phyloP scores from a whole-genome alignment of 2,329 filamentous ascomycete genomes.

The Diaporthe eres region DNA sequence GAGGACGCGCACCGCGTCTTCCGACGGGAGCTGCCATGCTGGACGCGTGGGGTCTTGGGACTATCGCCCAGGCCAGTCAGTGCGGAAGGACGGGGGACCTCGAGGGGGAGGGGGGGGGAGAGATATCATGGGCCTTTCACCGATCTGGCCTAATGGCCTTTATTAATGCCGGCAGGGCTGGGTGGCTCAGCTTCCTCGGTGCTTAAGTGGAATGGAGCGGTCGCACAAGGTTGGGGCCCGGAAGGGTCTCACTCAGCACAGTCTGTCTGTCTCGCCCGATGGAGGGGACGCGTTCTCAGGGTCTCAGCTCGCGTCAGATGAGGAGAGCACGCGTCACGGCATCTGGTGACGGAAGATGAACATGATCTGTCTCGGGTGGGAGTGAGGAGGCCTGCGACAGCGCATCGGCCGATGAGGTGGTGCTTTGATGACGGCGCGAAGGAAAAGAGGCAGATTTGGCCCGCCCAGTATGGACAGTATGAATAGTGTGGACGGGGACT shows the following conservation, averaged over 20 bases:
- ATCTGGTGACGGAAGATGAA: background rate
- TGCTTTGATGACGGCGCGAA: slow-evolving; percentile 1
- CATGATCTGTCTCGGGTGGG: slow-evolving; percentile 2
- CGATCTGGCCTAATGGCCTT: slow-evolving; percentile 6
- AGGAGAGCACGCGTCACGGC: slow-evolving; percentile 17
- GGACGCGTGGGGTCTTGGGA: slow-evolving; percentile 17
- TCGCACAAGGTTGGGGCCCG: slow-evolving; percentile 21
- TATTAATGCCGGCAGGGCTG: slow-evolving; percentile 30
- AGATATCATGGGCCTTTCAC: slow-evolving; percentile 2
- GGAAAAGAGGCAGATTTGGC: background rate
- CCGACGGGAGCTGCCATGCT: background rate
- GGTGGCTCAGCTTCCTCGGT: slow-evolving; percentile 4
- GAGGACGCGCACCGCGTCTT: slow-evolving; percentile 19
- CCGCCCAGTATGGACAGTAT: background rate
- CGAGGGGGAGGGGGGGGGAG: background rate
- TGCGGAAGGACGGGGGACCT: slow-evolving; percentile 15
- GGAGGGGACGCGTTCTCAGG: background rate
- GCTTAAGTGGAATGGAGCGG: slow-evolving; percentile 33
- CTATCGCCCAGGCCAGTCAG: slow-evolving; percentile 11
- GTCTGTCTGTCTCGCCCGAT: slow-evolving; percentile 5
- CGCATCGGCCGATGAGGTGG: background rate
- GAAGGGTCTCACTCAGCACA: slow-evolving; percentile 24
- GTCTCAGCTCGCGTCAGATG: slow-evolving; percentile 32
- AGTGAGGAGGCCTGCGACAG: background rate
- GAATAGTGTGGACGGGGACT: slow-evolving; percentile 9